Evolutionary conservation across 2,329 filamentous ascomycete species (phyloP), one percentile per base, ranked within the genome.

Genomic region (Fusarium stilboides): DNA sequence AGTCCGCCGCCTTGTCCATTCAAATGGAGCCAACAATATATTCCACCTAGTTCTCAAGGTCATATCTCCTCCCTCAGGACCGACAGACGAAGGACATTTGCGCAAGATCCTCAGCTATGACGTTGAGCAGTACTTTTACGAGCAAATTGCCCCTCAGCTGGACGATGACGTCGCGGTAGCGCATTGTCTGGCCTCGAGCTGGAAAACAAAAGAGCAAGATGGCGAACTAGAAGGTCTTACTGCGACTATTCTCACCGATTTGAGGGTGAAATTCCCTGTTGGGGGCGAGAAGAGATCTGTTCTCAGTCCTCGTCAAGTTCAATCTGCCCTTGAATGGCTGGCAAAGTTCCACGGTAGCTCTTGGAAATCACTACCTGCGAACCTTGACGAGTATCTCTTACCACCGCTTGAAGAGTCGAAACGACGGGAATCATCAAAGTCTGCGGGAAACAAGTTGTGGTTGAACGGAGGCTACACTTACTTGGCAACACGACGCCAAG

Each of bases 401-500:
- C 87, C 89, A 0, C 89, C 89, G 0, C 78, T 91, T 0, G 80
- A 88, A 20, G 88, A 91, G 68, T 74, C 74, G 0, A 71, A 76
- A n/a, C 70, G 79, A 15, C 71, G 74, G 8, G 40, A 68, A n/a
- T 59, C 57, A 0, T 60, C 69, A 5, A 53, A 52, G 5, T 20
- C 71, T 4, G 53, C 60, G 6, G 66, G 73, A 1, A 65, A 39
- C 13, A 80, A 77, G 7, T 64, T 88, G 3, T 92, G 90, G 90
- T 77, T 89, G 8, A 90, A 91, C 43, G 90, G 90, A 2, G 89
- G 90, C 0, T 92, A 92, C 71, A 91, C 89, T 0, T 92, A 92
- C 69, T 86, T 92, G 1, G 86, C 88, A 1, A 92, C 90, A 0
- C 83, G 90, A 7, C 80, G 80, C 9, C 83, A 76, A 19, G 90